These are phyloP conservation scores for Zasmidium cellare DNA, from an alignment of 2,329 filamentous ascomycete genomes.

Conservation along the genomic window DNA sequence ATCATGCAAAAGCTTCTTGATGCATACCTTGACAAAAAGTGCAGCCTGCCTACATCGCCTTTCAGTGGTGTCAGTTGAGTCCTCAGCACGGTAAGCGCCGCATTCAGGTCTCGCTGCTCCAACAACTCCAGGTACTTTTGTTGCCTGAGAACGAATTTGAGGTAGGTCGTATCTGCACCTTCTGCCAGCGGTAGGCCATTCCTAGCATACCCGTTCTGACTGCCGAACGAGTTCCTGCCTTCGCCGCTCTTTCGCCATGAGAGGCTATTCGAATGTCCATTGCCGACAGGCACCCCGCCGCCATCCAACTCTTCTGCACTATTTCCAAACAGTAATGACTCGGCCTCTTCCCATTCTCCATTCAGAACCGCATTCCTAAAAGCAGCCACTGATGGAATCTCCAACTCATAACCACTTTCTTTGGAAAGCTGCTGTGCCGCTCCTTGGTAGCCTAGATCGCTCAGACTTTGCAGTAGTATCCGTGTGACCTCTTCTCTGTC, in stretches of 20 bases:
- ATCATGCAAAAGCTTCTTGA: neutral
- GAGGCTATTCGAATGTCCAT: constrained; percentile 21
- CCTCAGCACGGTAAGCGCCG: constrained; percentile 79
- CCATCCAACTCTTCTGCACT: constrained; percentile 39
- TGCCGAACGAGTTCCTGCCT: constrained; percentile 25
- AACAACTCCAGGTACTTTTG: constrained; percentile 94
- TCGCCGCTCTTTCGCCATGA: constrained; percentile 24
- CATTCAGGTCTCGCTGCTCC: constrained; percentile 70
- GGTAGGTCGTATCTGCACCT: constrained; percentile 71
- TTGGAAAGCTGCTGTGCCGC: constrained; percentile 73
- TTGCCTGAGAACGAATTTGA: constrained; percentile 85
- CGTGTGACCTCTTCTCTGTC: constrained; percentile 90
- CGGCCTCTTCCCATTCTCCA: constrained; percentile 83
- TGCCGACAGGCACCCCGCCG: constrained; percentile 42
- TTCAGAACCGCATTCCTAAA: constrained; percentile 78
- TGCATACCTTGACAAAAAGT: constrained; percentile 72
- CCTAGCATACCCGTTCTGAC: constrained; percentile 26
- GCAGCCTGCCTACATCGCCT: constrained; percentile 73
- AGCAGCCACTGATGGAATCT: constrained; percentile 80
- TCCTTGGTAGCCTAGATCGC: constrained; percentile 80
- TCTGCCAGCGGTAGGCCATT: constrained; percentile 71
- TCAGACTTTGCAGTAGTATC: constrained; percentile 85
- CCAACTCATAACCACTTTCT: constrained; percentile 85
- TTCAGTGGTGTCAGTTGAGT: constrained; percentile 84
- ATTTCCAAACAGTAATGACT: constrained; percentile 69